Evolutionary conservation across 257 asterid genomes (phyloP).

Genomic region (Striga asiatica): DNA sequence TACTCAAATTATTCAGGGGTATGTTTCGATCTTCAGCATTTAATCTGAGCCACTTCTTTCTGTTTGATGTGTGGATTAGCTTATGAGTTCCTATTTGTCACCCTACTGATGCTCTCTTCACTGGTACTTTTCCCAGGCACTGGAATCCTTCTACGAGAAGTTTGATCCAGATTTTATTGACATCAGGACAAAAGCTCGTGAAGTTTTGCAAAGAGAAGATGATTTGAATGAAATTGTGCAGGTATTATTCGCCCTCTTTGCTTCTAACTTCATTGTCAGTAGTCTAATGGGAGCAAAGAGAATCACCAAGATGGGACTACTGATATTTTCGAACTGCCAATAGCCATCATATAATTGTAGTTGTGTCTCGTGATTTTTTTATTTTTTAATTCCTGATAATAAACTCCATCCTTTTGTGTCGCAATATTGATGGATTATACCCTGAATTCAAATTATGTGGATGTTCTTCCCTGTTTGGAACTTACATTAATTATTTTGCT

Average conservation of each 20-base stretch:
- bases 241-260: constrained; percentile 20
- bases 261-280: neutral
- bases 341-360: too few relatives aligned
- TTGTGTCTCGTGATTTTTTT: too few relatives aligned
- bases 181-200: constrained; percentile 98
- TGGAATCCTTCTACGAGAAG: constrained; percentile 94
- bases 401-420: neutral
- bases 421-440: neutral
- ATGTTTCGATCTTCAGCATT: neutral
- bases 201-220: constrained; percentile 97
- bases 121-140: constrained; percentile 44
- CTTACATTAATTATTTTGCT: constrained; percentile 15
- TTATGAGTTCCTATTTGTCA: neutral
- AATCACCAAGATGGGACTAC: neutral
- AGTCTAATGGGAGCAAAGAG: neutral
- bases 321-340: too few relatives aligned
- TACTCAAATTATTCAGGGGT: constrained; percentile 96
- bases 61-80: neutral
- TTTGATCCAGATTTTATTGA: constrained; percentile 88
- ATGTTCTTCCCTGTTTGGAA: neutral
- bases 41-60: neutral
- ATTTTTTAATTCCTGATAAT: too few relatives aligned
- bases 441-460: neutral
- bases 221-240: constrained; percentile 70
- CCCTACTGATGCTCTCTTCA: constrained; percentile 14